Evolutionary conservation across 495 filamentous ascomycete genomes (phyloP).

Genomic region (Aspergillus hancockii): DNA sequence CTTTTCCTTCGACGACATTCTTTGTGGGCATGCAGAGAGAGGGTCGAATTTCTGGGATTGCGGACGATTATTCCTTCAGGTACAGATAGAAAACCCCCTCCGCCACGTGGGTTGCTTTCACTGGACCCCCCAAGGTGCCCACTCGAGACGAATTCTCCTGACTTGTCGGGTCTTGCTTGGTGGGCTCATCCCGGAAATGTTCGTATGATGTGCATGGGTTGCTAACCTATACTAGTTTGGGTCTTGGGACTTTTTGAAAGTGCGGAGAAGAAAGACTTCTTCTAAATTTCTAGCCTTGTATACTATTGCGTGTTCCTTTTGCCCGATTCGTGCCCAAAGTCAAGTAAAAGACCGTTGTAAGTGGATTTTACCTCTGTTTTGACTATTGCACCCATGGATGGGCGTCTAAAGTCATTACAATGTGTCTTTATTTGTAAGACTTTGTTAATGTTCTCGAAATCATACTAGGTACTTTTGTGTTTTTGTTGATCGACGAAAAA

Average conservation of each 20-base stretch:
- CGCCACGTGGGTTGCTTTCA: neutral
- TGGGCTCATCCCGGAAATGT: neutral
- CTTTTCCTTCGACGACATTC: neutral
- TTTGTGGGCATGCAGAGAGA: neutral
- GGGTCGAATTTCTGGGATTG: neutral
- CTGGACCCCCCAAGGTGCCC: neutral
- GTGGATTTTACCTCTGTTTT: neutral
- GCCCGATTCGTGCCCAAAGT: neutral
- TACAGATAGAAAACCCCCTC: neutral
- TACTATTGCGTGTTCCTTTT: neutral
- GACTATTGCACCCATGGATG: neutral
- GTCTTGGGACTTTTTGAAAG: neutral
- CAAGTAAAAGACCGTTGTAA: neutral
- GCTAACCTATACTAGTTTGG: neutral
- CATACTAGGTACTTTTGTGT: no score
- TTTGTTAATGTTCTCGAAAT: no score
- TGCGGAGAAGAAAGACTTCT: neutral
- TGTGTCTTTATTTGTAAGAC: no score
- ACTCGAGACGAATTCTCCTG: neutral
- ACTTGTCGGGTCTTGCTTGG: neutral
- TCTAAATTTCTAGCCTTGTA: neutral
- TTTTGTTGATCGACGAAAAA: no score
- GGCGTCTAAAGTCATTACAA: no score
- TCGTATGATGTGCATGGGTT: neutral
- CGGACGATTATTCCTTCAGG: neutral